Conservation (phyloP, 768 basidiomycete species). For the Macrolepiota albuminosa region DNA sequence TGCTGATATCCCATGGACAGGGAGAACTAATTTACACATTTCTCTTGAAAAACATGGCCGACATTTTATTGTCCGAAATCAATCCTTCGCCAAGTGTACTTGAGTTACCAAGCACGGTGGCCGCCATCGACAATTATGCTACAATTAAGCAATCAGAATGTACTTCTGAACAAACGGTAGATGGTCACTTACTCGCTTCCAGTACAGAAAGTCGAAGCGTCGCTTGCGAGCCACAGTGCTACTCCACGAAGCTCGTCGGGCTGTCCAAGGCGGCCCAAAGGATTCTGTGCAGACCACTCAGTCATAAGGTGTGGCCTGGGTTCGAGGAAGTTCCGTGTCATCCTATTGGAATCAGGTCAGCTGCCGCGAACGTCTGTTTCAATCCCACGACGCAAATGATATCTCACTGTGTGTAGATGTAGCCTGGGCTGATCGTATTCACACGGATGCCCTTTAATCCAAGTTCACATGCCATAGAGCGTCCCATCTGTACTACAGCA, state of each 20-base stretch:
- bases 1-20: not conserved
- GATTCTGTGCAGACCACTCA: conserved; percentile 59
- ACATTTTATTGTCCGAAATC: not conserved
- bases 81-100: not conserved
- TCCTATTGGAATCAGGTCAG: conserved; percentile 28
- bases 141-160: not conserved
- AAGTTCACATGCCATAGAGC: conserved; percentile 75
- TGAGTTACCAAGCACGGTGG: conserved; percentile 15
- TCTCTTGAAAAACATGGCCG: too few species aligned
- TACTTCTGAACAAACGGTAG: not conserved
- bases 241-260: conserved; percentile 69
- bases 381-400: not conserved
- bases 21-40: not conserved
- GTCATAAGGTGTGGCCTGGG: conserved; percentile 45
- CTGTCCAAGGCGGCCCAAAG: conserved; percentile 58
- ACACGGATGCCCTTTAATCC: conserved; percentile 63
- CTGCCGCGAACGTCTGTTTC: not conserved
- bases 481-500: conserved; percentile 75
- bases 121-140: conserved; percentile 21
- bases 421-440: conserved; percentile 68
- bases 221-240: conserved; percentile 59
- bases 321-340: conserved; percentile 58
- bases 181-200: conserved; percentile 52
- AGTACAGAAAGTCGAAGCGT: conserved; percentile 69
- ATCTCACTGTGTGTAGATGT: conserved; percentile 59